phyloP scores from a whole-genome alignment of 2,329 filamentous ascomycete species.

The Cercospora brassicicola region DNA sequence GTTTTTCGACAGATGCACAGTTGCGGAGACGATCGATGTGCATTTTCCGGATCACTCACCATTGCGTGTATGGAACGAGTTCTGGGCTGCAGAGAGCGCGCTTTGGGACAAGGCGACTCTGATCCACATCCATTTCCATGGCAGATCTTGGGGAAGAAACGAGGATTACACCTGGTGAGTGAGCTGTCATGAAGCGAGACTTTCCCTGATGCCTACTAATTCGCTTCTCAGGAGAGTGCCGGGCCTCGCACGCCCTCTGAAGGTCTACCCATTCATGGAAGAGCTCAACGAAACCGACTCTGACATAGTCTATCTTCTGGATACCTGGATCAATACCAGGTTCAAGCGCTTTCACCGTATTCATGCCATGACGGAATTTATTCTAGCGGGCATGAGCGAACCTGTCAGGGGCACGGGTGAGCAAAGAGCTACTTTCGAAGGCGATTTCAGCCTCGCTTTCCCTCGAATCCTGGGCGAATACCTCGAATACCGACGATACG shows the following conservation, averaged over 20 bases:
- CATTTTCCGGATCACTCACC: constrained; percentile 1
- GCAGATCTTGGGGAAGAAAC: constrained; percentile 1
- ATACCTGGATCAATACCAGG: constrained; percentile 14
- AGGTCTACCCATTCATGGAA: constrained; percentile 3
- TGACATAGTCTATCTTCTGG: constrained; percentile 9
- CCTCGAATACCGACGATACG: neutral
- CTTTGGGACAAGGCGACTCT: neutral
- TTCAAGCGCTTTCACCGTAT: neutral
- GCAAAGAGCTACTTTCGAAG: neutral
- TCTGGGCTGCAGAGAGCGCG: neutral
- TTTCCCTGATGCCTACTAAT: neutral
- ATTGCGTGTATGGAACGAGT: neutral
- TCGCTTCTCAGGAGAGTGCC: neutral
- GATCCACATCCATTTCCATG: constrained; percentile 11
- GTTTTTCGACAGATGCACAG: constrained; percentile 8
- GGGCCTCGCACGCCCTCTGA: neutral
- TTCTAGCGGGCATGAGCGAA: neutral
- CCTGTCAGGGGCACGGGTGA: neutral
- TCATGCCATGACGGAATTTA: constrained; percentile 6
- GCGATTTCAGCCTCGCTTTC: constrained; percentile 9
- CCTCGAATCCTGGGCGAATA: neutral
- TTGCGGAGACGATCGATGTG: constrained; percentile 1
- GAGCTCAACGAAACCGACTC: constrained; percentile 2
- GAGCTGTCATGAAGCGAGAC: neutral
- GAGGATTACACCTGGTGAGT: constrained; percentile 11